Base-by-base conservation (phyloP, 2,329 filamentous ascomycete species). In the Malbranchea zuffiana region DNA sequence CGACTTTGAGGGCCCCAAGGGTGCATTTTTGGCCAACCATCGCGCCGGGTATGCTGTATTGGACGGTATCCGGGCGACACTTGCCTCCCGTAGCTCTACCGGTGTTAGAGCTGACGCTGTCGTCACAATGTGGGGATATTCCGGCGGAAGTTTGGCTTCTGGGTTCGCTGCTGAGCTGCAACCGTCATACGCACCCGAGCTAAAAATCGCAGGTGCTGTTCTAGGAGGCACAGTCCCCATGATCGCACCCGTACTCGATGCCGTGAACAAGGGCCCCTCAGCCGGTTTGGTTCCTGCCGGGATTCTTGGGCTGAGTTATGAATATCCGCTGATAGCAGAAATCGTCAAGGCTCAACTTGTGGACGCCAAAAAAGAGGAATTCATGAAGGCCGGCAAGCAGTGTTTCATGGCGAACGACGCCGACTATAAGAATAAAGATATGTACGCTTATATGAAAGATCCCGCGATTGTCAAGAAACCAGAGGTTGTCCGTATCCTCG, bases 41-140 rank as follows among this genome's bases (percentile, higher is more conserved):
- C 50, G 59, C 30, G 56, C 59, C 1, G 67, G 65, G 2, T 59
- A 69, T 31, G 61, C 62, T 0, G 62, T 60, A 6, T 48, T 68
- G 7, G 62, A 70, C 46, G 52, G 53, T 2, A 47, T 68, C 1
- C 60, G 67, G 7, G 65, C 65, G 3, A 56, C 61, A 1, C 44
- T 65, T 8, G 42, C 49, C 3, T 54, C 50, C 1, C 41, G 30
- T 1, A 17, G 42, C 6, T 43, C 51, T 30, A 51, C 62, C 3
- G 51, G 54, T 2, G 47, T 67, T 35, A 44, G 48, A 6, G 26
- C 43, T 4, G 47, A 53, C 10, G 53, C 63, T 0, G 53, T 44
- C 3, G 50, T 64, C 27, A 59, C 63, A 2, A 51, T 73, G 37
- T 74, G 69, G 68, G 72, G 72, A 0, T 75, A 74, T 47, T 72